phyloP scores from a whole-genome alignment of 768 basidiomycete genomes.

The Coprinopsis strossmayeri region DNA sequence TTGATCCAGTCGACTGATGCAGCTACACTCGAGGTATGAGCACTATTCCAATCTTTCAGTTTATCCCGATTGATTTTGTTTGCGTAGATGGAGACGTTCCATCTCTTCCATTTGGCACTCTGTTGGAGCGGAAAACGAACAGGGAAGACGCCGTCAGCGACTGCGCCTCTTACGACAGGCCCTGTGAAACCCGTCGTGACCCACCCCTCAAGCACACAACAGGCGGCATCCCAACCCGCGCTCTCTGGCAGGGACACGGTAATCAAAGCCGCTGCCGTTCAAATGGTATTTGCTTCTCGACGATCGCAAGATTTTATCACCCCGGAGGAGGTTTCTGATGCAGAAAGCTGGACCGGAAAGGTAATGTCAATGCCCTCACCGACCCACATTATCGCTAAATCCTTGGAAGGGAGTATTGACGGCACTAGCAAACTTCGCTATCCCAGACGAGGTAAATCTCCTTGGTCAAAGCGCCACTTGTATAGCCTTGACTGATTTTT shows the following conservation, averaged over 20 bases:
- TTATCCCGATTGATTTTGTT: conserved; percentile 5
- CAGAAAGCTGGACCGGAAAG: conserved; percentile 58
- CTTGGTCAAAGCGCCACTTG: no score
- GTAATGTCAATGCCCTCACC: no score
- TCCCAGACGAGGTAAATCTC: conserved; percentile 44
- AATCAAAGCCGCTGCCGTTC: conserved; percentile 73
- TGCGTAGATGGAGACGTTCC: conserved; percentile 78
- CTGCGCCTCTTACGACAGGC: conserved; percentile 38
- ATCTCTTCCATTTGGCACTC: conserved; percentile 71
- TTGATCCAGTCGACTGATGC: conserved; percentile 46
- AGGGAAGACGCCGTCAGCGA: conserved; percentile 13
- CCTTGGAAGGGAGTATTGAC: conserved; percentile 55
- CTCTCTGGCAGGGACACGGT: conserved; percentile 15
- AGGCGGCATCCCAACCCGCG: conserved; percentile 19
- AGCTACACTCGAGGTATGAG: conserved; percentile 65
- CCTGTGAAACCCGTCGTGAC: conserved; percentile 35
- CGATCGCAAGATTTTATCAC: conserved; percentile 69
- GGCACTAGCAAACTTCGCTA: conserved; percentile 41
- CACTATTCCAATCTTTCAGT: neutral
- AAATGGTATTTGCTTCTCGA: conserved; percentile 80
- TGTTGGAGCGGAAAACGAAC: conserved; percentile 47
- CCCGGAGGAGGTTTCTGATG: conserved; percentile 50
- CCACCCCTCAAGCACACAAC: conserved; percentile 18
- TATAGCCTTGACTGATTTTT: no score
- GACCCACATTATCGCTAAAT: no score